Conservation (phyloP, 2,329 filamentous ascomycete species). For the Fusarium chlamydosporum region DNA sequence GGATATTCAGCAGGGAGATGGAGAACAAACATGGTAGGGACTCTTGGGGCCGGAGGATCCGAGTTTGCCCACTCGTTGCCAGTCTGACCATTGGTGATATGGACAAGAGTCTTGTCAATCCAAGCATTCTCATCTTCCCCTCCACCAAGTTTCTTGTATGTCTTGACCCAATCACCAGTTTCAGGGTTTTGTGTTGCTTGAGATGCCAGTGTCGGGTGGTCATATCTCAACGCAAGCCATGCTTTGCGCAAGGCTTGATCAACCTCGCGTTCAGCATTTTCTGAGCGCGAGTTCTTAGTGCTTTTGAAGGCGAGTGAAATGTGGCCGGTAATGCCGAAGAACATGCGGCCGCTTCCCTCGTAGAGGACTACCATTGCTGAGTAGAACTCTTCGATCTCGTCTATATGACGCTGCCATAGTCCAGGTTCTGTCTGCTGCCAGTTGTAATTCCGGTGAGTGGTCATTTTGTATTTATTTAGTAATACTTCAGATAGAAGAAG, state of each 20-base stretch:
- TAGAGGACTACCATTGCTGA: slow-evolving; percentile 54
- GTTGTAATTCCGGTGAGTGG: not conserved
- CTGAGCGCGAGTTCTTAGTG: not conserved
- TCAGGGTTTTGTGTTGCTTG: slow-evolving; percentile 40
- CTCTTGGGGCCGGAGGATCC: slow-evolving; percentile 53
- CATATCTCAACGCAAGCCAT: slow-evolving; percentile 54
- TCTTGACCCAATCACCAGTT: slow-evolving; percentile 49
- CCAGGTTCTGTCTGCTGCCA: slow-evolving; percentile 51
- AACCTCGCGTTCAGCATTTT: slow-evolving; percentile 35
- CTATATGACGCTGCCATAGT: slow-evolving; percentile 55
- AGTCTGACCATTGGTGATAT: slow-evolving; percentile 44
- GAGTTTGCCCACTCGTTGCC: slow-evolving; percentile 55
- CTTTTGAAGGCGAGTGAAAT: slow-evolving; percentile 50
- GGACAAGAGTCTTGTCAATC: slow-evolving; percentile 53
- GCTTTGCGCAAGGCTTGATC: slow-evolving; percentile 53
- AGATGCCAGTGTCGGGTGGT: slow-evolving; percentile 55
- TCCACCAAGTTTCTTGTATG: slow-evolving; percentile 26
- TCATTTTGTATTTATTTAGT: not conserved
- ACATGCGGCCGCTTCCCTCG: slow-evolving; percentile 56
- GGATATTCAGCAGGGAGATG: not conserved
- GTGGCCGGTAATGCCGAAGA: slow-evolving; percentile 60
- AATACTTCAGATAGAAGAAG: not conserved
- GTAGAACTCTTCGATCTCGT: slow-evolving; percentile 61
- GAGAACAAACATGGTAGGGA: slow-evolving; percentile 55
- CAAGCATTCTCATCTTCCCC: slow-evolving; percentile 40